Conservation (phyloP, 108 stramenopile species). For the Fragilaria radians region DNA sequence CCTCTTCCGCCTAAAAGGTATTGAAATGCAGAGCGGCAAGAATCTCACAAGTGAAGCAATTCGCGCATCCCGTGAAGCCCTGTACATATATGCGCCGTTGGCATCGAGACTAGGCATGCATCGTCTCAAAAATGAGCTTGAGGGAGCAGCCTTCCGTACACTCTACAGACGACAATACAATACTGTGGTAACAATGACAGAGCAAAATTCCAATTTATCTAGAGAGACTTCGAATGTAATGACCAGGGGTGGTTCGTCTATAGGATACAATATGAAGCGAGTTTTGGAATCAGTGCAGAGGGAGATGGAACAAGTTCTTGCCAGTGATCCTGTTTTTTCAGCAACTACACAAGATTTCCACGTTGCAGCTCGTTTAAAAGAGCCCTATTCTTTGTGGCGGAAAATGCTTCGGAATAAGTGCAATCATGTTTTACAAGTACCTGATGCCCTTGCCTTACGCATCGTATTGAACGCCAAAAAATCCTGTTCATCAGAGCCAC, state of each 20-base stretch:
- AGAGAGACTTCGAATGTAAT: not conserved
- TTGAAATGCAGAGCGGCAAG: slow-evolving; percentile 3
- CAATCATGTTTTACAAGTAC: slow-evolving; percentile 60
- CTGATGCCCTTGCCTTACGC: slow-evolving; percentile 71
- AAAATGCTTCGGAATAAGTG: slow-evolving; percentile 68
- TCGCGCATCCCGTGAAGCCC: slow-evolving; percentile 62
- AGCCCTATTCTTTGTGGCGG: slow-evolving; percentile 72
- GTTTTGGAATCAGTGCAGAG: slow-evolving; percentile 49
- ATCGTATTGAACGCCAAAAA: slow-evolving; percentile 68
- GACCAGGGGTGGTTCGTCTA: slow-evolving; percentile 13
- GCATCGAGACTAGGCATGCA: slow-evolving; percentile 77
- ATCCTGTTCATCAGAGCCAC: slow-evolving; percentile 36
- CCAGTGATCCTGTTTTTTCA: slow-evolving; percentile 53
- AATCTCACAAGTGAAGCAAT: slow-evolving; percentile 28
- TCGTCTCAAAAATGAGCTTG: slow-evolving; percentile 80
- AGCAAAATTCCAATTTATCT: not conserved
- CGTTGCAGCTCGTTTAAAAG: slow-evolving; percentile 74
- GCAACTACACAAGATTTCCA: slow-evolving; percentile 39
- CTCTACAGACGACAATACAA: slow-evolving; percentile 61
- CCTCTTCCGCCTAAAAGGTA: slow-evolving; percentile 57
- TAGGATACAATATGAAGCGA: slow-evolving; percentile 43
- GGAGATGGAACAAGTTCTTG: slow-evolving; percentile 46
- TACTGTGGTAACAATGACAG: slow-evolving; percentile 34
- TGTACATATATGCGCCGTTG: slow-evolving; percentile 79
- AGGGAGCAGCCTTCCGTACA: slow-evolving; percentile 75